Percentiles rank a stretch among this genome's conserved stretches.
Evolutionary conservation across 2,329 filamentous ascomycete genomes (phyloP).

Genomic region (Graphiopsis chlorocephala): DNA sequence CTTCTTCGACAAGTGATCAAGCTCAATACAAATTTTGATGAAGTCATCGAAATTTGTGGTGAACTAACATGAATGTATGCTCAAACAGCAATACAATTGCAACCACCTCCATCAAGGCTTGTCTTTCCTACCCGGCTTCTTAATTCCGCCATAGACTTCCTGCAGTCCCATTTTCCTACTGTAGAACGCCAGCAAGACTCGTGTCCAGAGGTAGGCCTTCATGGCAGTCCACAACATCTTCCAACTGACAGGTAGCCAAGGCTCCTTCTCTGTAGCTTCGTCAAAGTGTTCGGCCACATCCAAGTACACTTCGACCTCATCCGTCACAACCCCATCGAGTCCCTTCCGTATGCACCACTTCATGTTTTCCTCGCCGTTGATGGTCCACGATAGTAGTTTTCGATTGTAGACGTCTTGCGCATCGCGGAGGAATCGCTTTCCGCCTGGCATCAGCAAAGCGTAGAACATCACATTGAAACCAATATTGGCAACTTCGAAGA

Average conservation of each 20-base stretch:
- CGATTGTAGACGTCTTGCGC: constrained; percentile 45
- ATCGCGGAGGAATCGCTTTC: constrained; percentile 60
- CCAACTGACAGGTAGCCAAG: constrained; percentile 27
- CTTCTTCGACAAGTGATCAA: not conserved
- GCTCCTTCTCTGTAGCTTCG: constrained; percentile 32
- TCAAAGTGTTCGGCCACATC: constrained; percentile 55
- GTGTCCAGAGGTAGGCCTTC: constrained; percentile 8
- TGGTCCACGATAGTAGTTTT: constrained; percentile 77
- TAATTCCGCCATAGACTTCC: not conserved
- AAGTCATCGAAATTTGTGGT: not conserved
- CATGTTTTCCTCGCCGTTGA: constrained; percentile 78
- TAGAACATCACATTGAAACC: constrained; percentile 76
- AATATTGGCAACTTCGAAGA: constrained; percentile 65
- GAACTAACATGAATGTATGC: not conserved
- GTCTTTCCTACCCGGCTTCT: not conserved
- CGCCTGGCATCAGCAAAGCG: constrained; percentile 65
- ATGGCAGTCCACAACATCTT: constrained; percentile 11
- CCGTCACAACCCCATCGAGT: constrained; percentile 81
- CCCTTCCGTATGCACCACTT: constrained; percentile 67
- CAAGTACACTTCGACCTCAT: constrained; percentile 69
- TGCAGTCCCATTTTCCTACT: not conserved
- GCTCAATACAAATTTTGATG: not conserved
- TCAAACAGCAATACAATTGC: not conserved
- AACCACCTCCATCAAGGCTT: not conserved
- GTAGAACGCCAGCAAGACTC: constrained; percentile 6